Percentiles rank a stretch among this genome's conserved stretches.
Evolutionary conservation across 2,329 filamentous ascomycete genomes (phyloP).

Genomic region (Ophiostoma sp.): DNA sequence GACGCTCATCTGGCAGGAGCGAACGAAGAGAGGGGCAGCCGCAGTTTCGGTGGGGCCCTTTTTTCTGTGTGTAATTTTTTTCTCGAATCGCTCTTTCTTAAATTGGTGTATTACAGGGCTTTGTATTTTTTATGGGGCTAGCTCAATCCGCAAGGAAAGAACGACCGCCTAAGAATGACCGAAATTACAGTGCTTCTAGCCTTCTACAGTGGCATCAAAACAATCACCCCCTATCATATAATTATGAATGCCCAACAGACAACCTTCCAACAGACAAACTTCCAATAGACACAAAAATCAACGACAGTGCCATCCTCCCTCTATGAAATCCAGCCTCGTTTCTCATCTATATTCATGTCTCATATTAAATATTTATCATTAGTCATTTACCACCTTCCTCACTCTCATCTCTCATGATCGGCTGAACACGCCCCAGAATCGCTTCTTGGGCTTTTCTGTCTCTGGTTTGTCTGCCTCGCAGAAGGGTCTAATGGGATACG

Average conservation of each 20-base stretch:
- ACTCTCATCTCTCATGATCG: not conserved
- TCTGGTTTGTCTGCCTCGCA: conserved; percentile 32
- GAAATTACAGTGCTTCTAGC: not conserved
- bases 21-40: conserved; percentile 25
- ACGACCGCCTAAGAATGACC: not conserved
- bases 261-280: not conserved
- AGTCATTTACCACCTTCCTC: not conserved
- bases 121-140: conserved; percentile 1
- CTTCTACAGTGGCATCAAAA: not conserved
- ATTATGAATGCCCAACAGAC: not conserved
- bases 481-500: conserved; percentile 39
- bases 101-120: conserved; percentile 22
- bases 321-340: not conserved
- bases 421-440: conserved; percentile 37
- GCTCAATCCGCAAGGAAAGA: not conserved
- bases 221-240: not conserved
- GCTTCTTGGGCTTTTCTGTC: conserved; percentile 27
- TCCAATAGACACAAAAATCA: too few species aligned
- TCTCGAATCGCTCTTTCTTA: conserved; percentile 12
- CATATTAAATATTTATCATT: not conserved
- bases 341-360: not conserved
- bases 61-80: conserved; percentile 21
- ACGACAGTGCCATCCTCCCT: not conserved
- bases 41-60: conserved; percentile 11
- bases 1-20: not conserved